Evolutionary conservation across 306 rosid genomes (phyloP).

Genomic region (Vicia villosa): DNA sequence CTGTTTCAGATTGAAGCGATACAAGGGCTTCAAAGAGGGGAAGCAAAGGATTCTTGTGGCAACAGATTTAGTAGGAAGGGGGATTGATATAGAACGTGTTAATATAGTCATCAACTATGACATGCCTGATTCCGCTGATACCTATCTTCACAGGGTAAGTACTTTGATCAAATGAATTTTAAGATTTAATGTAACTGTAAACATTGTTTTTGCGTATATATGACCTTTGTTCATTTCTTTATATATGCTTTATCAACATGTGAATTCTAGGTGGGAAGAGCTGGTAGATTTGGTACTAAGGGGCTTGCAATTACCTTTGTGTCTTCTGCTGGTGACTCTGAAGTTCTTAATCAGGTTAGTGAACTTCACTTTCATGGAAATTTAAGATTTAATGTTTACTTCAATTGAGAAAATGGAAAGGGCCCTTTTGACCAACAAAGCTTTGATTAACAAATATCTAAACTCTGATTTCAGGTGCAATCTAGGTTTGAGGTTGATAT

Average conservation of each 20-base stretch:
- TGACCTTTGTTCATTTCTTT: neutral
- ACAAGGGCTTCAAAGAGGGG: conserved; percentile 80
- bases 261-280: conserved; percentile 80
- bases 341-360: conserved; percentile 66
- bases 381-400: neutral
- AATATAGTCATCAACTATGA: conserved; percentile 82
- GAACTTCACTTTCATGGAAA: neutral
- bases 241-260: conserved; percentile 2
- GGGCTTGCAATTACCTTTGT: conserved; percentile 98
- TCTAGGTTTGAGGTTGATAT: conserved; percentile 98
- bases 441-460: conserved; percentile 48
- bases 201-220: conserved; percentile 8
- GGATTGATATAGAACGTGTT: conserved; percentile 84
- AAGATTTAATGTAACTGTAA: neutral
- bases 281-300: conserved; percentile 96
- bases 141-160: conserved; percentile 75
- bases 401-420: neutral
- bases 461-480: conserved; percentile 68
- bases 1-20: conserved; percentile 65
- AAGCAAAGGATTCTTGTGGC: conserved; percentile 80
- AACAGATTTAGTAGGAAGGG: conserved; percentile 83
- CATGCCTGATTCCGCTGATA: conserved; percentile 79
- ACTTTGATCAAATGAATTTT: neutral
- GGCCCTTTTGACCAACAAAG: neutral
- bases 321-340: conserved; percentile 77